Percentiles rank a stretch among this genome's conserved stretches.
Evolutionary conservation across 805 yeast genomes (phyloP).

Genomic region (Spathaspora girioi): DNA sequence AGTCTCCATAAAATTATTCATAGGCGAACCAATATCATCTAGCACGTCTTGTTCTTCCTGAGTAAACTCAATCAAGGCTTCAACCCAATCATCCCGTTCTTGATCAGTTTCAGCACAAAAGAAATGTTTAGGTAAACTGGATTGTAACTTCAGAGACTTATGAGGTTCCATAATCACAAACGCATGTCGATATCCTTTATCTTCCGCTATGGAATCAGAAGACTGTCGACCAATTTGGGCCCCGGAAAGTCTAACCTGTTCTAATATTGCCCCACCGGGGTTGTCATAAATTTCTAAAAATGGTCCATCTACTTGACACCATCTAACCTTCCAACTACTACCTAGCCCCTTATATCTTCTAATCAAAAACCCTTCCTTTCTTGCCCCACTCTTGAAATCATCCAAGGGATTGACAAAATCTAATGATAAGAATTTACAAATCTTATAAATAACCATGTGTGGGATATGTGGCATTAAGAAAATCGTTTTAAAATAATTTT

Average conservation of each 20-base stretch:
- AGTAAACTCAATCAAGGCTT: slow-evolving; percentile 30
- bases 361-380: slow-evolving; percentile 62
- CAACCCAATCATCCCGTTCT: slow-evolving; percentile 75
- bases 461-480: slow-evolving; percentile 59
- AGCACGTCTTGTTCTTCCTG: slow-evolving; percentile 3
- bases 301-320: slow-evolving; percentile 64
- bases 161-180: slow-evolving; percentile 51
- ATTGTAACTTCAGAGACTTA: slow-evolving; percentile 27
- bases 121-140: slow-evolving; percentile 49
- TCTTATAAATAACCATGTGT: slow-evolving; percentile 42
- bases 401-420: slow-evolving; percentile 62
- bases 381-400: slow-evolving; percentile 48
- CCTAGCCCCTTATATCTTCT: slow-evolving; percentile 65
- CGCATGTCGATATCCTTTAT: slow-evolving; percentile 56
- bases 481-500: slow-evolving; percentile 56
- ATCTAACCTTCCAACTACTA: slow-evolving; percentile 62
- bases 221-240: slow-evolving; percentile 57
- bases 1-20: background rate
- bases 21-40: too few species aligned
- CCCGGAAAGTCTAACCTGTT: slow-evolving; percentile 46
- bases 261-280: slow-evolving; percentile 53
- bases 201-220: slow-evolving; percentile 38
- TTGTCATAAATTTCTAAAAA: slow-evolving; percentile 52
- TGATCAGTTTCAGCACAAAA: slow-evolving; percentile 77
- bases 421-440: slow-evolving; percentile 65